A percentile compares a stretch with the other conserved stretches of the same genome.
Evolutionary conservation across 2,329 filamentous ascomycete genomes (phyloP).

Genomic region (Penicillium sp.): DNA sequence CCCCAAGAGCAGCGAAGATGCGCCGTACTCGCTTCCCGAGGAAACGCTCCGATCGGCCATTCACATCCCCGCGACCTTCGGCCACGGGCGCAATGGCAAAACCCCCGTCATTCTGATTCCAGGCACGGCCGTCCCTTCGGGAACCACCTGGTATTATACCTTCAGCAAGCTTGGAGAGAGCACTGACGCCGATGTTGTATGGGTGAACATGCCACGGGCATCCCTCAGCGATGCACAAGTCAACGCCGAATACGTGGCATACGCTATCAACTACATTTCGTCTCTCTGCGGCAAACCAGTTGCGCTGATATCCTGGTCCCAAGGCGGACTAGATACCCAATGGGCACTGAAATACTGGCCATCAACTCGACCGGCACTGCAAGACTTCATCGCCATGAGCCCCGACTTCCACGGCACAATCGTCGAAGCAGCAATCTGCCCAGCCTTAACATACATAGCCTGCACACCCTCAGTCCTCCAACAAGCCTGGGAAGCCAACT

Average conservation of each 20-base stretch:
- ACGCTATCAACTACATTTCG: constrained; percentile 58
- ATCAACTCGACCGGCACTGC: constrained; percentile 30
- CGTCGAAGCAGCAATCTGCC: constrained; percentile 35
- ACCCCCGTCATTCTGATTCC: constrained; percentile 54
- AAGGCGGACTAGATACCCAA: constrained; percentile 55
- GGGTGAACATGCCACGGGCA: constrained; percentile 54
- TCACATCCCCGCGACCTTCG: constrained; percentile 52
- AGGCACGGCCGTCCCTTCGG: constrained; percentile 53
- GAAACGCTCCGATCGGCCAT: constrained; percentile 51
- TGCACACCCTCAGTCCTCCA: constrained; percentile 48
- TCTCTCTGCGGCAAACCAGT: constrained; percentile 50
- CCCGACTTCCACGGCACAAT: constrained; percentile 55
- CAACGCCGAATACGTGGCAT: constrained; percentile 57
- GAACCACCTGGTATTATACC: constrained; percentile 47
- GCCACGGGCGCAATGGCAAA: constrained; percentile 40
- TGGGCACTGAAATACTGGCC: constrained; percentile 52
- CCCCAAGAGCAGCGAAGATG: constrained; percentile 38
- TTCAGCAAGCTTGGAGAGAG: constrained; percentile 50
- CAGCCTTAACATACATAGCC: constrained; percentile 17
- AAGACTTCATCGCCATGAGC: constrained; percentile 54
- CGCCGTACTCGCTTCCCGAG: constrained; percentile 51
- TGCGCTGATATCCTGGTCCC: constrained; percentile 50
- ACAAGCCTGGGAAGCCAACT: constrained; percentile 26
- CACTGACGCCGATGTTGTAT: constrained; percentile 50
- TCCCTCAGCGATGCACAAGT: constrained; percentile 51